Base-by-base conservation (phyloP, 225 moss, liverwort and hornwort genomes). In the Physcomitrellopsis africana region DNA sequence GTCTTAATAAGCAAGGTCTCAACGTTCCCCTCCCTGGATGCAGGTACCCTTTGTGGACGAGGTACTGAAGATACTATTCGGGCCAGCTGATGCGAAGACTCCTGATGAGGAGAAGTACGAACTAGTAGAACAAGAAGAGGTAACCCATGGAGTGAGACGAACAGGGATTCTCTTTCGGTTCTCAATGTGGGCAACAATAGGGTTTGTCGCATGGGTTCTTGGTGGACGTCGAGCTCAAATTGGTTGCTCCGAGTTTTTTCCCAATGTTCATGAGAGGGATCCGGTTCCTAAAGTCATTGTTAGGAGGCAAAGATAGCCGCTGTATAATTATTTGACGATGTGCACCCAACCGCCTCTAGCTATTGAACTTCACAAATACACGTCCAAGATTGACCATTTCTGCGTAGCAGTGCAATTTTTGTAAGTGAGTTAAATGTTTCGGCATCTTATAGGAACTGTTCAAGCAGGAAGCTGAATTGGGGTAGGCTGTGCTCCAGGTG, bases 211-310 rank as follows among this genome's bases (percentile, higher is more conserved):
- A 18, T 83, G 70, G 70, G 76, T 85, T 51, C 76, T 88, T 18
- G 81, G 72, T 44, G 81, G 88, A 60, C 68, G 83, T 73, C 81
- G 55, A 62, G 85, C 85, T 58, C 69, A 69, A 63, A 45, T 85
- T 59, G 82, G 75, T 42, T 83, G 82, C 70, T 68, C 80, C 70
- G 83, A 85, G 14, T 69, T 80, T 46, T 71, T 81, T 13, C 88
- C 88, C 8, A 81, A 63, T 70, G 44, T 85, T 72, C 78, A 76
- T 76, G 88, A 88, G 79, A 83, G 88, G 70, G 88, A 88, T 19
- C 83, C 88, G 47, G 88, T 85, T 74, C 85, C 88, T 1, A 85
- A 83, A 73, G 85, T 85, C 72, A 88, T 88, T 32, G 67, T 76
- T 24, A 80, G 78, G 59, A 85, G 78, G 64, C 48, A 79, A 66